Percentiles rank a stretch among this genome's conserved stretches.
phyloP scores from a whole-genome alignment of 257 asterid species.

The Solanum habrochaites region DNA sequence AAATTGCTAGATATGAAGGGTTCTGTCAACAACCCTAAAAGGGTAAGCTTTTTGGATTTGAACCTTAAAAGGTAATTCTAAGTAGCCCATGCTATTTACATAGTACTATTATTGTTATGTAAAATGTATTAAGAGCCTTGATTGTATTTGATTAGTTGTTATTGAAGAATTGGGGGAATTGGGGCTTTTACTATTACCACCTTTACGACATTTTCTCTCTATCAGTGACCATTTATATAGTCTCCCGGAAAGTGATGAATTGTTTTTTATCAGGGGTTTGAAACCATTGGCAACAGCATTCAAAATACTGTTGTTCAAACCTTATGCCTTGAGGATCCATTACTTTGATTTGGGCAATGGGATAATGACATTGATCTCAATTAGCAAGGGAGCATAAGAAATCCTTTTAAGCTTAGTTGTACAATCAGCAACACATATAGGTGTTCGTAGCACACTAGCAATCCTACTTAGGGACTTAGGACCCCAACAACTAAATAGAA shows the following conservation, averaged over 20 bases:
- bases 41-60: background rate
- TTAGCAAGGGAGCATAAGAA: background rate
- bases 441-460: background rate
- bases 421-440: background rate
- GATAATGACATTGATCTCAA: background rate
- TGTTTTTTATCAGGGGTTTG: background rate
- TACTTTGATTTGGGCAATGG: background rate
- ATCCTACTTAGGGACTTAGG: background rate
- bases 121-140: background rate
- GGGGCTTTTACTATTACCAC: background rate
- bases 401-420: background rate
- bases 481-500: background rate
- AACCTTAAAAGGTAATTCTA: background rate
- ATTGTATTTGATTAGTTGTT: background rate
- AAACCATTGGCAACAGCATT: background rate
- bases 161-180: background rate
- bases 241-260: background rate
- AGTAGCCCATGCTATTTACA: background rate
- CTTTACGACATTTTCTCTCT: background rate
- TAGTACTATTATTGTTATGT: background rate
- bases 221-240: background rate
- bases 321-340: background rate
- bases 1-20: background rate
- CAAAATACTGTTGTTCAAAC: background rate
- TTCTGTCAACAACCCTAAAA: background rate